Percentiles rank a stretch among this genome's conserved stretches.
These are phyloP conservation scores for Heterobasidion annosum DNA, from an alignment of 1,284 basidiomycete genomes.

Conservation along the genomic window DNA sequence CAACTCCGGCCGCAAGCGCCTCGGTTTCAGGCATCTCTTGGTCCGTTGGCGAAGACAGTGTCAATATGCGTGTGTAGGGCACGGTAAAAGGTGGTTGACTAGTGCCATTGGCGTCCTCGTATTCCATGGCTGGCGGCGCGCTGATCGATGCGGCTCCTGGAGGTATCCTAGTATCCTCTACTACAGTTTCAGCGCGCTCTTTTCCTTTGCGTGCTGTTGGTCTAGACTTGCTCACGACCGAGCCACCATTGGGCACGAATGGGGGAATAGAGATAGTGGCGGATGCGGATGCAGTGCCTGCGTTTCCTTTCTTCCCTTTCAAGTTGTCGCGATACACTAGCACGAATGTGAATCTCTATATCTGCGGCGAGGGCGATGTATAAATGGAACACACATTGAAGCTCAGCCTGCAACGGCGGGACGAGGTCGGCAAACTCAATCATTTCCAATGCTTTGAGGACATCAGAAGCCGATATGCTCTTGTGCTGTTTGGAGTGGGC, in stretches of 20 bases:
- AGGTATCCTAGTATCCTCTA: no score
- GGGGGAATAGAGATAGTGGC: slow-evolving; percentile 12
- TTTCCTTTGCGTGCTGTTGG: slow-evolving; percentile 20
- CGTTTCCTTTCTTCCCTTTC: slow-evolving; percentile 37
- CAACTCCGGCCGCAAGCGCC: slow-evolving; percentile 9
- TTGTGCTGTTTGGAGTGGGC: slow-evolving; percentile 79
- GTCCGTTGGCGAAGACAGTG: slow-evolving; percentile 7
- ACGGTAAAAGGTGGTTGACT: slow-evolving; percentile 7
- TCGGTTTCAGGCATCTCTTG: slow-evolving; percentile 12
- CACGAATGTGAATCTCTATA: neutral
- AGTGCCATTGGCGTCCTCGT: slow-evolving; percentile 11
- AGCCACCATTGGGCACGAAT: slow-evolving; percentile 7
- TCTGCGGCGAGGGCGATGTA: no score
- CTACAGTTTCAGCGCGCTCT: slow-evolving; percentile 12
- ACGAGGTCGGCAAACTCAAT: slow-evolving; percentile 76
- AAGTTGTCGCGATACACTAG: slow-evolving; percentile 52
- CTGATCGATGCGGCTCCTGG: no score
- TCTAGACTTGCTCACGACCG: slow-evolving; percentile 23
- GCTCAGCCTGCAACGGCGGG: slow-evolving; percentile 59
- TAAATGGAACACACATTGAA: slow-evolving; percentile 19
- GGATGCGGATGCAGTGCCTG: slow-evolving; percentile 14
- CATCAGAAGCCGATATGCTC: slow-evolving; percentile 81
- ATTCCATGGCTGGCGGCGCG: neutral
- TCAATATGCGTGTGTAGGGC: slow-evolving; percentile 13
- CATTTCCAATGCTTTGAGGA: slow-evolving; percentile 76